Evolutionary conservation across 495 filamentous ascomycete genomes (phyloP).

Genomic region (Durotheca rogersii): DNA sequence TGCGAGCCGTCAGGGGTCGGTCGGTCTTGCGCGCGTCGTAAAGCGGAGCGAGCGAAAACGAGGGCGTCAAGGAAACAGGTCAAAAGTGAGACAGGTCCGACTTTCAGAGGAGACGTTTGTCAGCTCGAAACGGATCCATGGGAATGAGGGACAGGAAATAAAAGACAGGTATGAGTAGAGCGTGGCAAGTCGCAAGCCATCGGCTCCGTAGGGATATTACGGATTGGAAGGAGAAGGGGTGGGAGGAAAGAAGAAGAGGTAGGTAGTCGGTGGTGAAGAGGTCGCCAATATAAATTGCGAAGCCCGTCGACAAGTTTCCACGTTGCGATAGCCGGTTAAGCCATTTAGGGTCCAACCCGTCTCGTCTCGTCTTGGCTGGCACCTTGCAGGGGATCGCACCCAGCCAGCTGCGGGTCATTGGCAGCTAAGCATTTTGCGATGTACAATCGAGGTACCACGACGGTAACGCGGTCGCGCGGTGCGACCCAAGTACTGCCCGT

Average conservation of each 20-base stretch:
- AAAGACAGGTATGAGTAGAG: slow-evolving; percentile 2
- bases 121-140: slow-evolving; percentile 19
- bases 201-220: neutral
- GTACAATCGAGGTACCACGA: too few relatives aligned
- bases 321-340: too few relatives aligned
- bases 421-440: too few relatives aligned
- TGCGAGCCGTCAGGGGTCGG: slow-evolving; percentile 2
- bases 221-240: neutral
- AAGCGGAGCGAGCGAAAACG: slow-evolving; percentile 10
- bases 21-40: slow-evolving; percentile 4
- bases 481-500: too few relatives aligned
- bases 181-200: slow-evolving; percentile 17
- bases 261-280: slow-evolving; percentile 8
- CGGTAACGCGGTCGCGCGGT: too few relatives aligned
- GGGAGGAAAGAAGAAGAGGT: neutral
- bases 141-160: slow-evolving; percentile 2
- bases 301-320: too few relatives aligned
- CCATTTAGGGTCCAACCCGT: too few relatives aligned
- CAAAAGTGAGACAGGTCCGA: neutral
- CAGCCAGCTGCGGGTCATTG: too few relatives aligned
- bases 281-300: too few relatives aligned
- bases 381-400: too few relatives aligned
- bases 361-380: too few relatives aligned
- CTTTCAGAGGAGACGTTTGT: slow-evolving; percentile 6
- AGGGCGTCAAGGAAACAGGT: neutral